Percentiles rank a stretch among this genome's conserved stretches.
Evolutionary conservation across 306 rosid species (phyloP).

Genomic region (Rubus parviflorus): DNA sequence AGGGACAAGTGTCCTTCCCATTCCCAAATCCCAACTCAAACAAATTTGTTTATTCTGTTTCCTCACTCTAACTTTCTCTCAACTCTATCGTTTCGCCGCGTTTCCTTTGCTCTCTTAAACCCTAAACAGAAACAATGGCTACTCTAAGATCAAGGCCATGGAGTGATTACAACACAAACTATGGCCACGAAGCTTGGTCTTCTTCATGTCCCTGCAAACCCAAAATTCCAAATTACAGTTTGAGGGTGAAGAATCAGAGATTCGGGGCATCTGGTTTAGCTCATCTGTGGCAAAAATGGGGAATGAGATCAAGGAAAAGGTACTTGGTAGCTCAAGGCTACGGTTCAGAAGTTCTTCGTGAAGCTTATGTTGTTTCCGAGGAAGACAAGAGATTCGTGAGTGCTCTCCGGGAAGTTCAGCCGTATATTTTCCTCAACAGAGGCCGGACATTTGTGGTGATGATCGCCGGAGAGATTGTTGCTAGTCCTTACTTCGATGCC

Average conservation of each 20-base stretch:
- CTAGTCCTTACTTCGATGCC: slow-evolving; percentile 40
- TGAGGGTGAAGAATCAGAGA: slow-evolving; percentile 10
- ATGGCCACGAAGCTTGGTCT: slow-evolving; percentile 11
- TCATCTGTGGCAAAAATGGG: not conserved
- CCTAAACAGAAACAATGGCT: slow-evolving; percentile 27
- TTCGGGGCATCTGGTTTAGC: not conserved
- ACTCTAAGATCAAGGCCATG: slow-evolving; percentile 33
- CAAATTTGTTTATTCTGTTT: not conserved
- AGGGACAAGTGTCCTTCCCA: slow-evolving; percentile 1
- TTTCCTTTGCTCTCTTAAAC: not conserved
- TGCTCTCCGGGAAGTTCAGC: slow-evolving; percentile 64
- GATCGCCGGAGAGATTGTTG: slow-evolving; percentile 54
- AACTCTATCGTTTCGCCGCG: slow-evolving; percentile 18
- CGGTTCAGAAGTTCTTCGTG: not conserved
- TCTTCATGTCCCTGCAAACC: slow-evolving; percentile 18
- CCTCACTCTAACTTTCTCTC: not conserved
- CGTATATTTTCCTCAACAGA: slow-evolving; percentile 52
- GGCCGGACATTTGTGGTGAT: slow-evolving; percentile 51
- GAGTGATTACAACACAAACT: slow-evolving; percentile 11
- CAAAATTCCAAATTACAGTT: not conserved
- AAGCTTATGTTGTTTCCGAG: slow-evolving; percentile 24
- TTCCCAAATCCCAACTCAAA: not conserved
- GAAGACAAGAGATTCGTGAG: slow-evolving; percentile 53
- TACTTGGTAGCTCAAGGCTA: slow-evolving; percentile 19
- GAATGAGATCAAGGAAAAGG: slow-evolving; percentile 28